phyloP scores from a whole-genome alignment of 805 yeast genomes.

The Kodamaea kakaduensis region DNA sequence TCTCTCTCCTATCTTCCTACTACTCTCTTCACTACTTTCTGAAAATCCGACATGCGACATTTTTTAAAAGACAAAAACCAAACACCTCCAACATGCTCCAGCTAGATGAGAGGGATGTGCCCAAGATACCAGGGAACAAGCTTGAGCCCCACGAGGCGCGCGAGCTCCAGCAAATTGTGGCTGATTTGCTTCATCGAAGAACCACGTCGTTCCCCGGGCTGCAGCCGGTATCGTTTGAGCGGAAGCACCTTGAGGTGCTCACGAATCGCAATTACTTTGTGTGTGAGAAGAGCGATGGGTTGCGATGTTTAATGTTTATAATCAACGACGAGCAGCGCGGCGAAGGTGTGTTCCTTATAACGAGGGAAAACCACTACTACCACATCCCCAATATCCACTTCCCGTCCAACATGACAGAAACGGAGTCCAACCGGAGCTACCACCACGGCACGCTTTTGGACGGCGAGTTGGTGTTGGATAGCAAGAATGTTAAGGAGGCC shows the following conservation, averaged over 20 bases:
- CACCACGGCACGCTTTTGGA: constrained; percentile 90
- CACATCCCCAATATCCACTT: constrained; percentile 81
- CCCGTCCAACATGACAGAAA: constrained; percentile 48
- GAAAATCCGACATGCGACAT: no score
- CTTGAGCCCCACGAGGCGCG: constrained; percentile 70
- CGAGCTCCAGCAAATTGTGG: constrained; percentile 65
- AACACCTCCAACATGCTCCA: constrained; percentile 28
- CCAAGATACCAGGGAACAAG: constrained; percentile 79
- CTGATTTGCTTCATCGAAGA: constrained; percentile 52
- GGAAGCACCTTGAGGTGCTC: constrained; percentile 64
- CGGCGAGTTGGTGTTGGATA: constrained; percentile 86
- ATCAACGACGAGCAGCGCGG: constrained; percentile 67
- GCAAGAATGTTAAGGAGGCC: constrained; percentile 51
- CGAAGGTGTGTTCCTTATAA: constrained; percentile 85
- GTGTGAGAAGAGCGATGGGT: constrained; percentile 94
- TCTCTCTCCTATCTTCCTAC: no score
- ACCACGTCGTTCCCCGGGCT: constrained; percentile 80
- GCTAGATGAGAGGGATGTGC: constrained; percentile 54
- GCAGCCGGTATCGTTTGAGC: constrained; percentile 89
- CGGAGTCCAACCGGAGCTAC: constrained; percentile 47
- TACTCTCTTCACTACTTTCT: no score
- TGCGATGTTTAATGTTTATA: constrained; percentile 73
- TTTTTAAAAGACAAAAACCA: constrained; percentile 1
- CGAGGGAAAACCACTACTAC: constrained; percentile 83
- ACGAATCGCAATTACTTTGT: constrained; percentile 78